Evolutionary conservation across 2,329 filamentous ascomycete species (phyloP), one percentile per base, ranked within the genome.

Genomic region (Colletotrichum graminicola): DNA sequence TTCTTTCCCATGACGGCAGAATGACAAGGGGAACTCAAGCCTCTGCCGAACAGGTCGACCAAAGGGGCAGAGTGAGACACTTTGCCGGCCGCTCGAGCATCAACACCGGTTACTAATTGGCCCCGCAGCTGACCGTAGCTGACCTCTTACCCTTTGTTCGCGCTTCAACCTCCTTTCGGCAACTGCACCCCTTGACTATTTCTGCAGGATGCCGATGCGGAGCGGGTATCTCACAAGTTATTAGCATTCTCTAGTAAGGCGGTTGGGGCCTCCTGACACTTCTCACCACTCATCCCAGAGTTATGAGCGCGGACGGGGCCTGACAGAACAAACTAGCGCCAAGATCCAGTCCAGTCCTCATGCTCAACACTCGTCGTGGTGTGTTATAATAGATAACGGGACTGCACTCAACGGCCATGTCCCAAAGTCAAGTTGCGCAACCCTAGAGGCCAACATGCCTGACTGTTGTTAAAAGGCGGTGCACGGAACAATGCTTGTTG

Each of bases 161-260:
- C 3, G 41, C 41, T 34, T 49, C 32, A 41, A n/a, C 10, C n/a
- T 36, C 36, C 8, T 62, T 39, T 34, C 43, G 21, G 51, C 10
- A 36, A 43, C 47, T 29, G 47, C 34, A 32, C 43, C 51, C 49
- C 49, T 39, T 26, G 16, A 41, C 16, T 56, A 23, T 18, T 49
- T 16, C 4, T 26, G 21, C 41, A 29, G 51, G 66, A 49, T 26
- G n/a, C n/a, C 34, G 26, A 34, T 43, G 39, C 65, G 59, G 41
- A 67, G 55, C 41, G 54, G n/a, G 55, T 41, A 43, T 67, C 66
- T 51, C 32, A 57, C 60, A 68, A 67, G 26, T 59, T 63, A 51
- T 41, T 26, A 16, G 34, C 66, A 32, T 39, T 39, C 34, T n/a
- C 39, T 16, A 5, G 14, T 36, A 18, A 11, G 23, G 34, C 47